Evolutionary conservation across 208 protist species (phyloP), one percentile per base, ranked within the genome.

Genomic region (Acanthamoeba royreba): DNA sequence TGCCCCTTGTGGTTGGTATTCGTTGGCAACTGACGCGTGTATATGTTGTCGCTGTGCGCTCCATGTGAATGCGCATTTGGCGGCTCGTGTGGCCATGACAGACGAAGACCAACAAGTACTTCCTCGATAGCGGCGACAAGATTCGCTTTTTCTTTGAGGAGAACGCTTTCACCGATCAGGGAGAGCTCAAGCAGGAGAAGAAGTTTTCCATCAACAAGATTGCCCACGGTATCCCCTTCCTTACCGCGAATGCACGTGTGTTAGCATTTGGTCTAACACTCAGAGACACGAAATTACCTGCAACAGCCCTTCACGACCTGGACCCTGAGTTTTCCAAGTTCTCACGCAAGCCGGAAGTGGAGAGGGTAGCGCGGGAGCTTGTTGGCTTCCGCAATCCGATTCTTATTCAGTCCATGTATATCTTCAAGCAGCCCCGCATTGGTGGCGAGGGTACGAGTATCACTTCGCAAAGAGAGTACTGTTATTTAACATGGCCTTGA

Each of bases 371-470:
- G 74, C 11, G 74, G 49, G 94, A 95, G 72, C 11, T 94, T 9
- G 66, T 94, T 8, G 96, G 96, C 7, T 95, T 92, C 46, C 49
- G 87, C 0, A 89, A 97, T n/a, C 95, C 97, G 25, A 83, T 96
- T 2, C 35, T 96, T 38, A 72, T 95, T 8, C 97, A 98, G 92
- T 95, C 77, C 53, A 98, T 98, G 97, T 98, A 97, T 58, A 98
- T 98, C 63, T 98, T 98, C 88, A 98, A 98, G 92, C 95, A 96
- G 77, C 77, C 92, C 28, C 28, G 61, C 25, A 94, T 96, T 77
- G 72, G 72, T 43, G 72, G 72, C 42, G 72, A 83, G 52, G 96
- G 96, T 40, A 86, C n/a, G n/a, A n/a, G n/a, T n/a, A n/a, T n/a
- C n/a, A n/a, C n/a, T n/a, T n/a, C n/a, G n/a, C n/a, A n/a, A n/a